Percentiles rank a stretch among this genome's conserved stretches.
phyloP scores from a whole-genome alignment of 1,139 yeast species.

The Pichia sp. region DNA sequence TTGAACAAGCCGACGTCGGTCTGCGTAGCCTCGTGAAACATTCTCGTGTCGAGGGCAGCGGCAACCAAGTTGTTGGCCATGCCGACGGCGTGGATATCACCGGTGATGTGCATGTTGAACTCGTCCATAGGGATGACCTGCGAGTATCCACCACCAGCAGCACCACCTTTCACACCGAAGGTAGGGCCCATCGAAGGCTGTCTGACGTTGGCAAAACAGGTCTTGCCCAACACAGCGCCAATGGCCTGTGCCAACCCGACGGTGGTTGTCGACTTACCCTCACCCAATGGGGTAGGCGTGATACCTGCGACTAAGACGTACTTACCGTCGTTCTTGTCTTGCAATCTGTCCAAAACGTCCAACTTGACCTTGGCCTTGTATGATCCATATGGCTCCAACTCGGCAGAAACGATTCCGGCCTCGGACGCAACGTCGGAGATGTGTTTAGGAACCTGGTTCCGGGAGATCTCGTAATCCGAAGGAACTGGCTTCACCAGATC shows the following conservation, averaged over 20 bases:
- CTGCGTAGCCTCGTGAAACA: constrained; percentile 95
- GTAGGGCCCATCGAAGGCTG: constrained; percentile 99
- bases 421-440: constrained; percentile 79
- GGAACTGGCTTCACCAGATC: constrained; percentile 79
- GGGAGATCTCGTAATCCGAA: constrained; percentile 86
- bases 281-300: constrained; percentile 98
- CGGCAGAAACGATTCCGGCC: constrained; percentile 75
- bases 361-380: constrained; percentile 89
- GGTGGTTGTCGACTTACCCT: constrained; percentile 96
- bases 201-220: constrained; percentile 91
- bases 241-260: constrained; percentile 95
- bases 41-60: constrained; percentile 96
- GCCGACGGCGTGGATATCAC: constrained; percentile 95
- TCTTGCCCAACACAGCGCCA: constrained; percentile 85
- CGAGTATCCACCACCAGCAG: constrained; percentile 99
- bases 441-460: constrained; percentile 84
- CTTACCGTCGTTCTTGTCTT: constrained; percentile 70
- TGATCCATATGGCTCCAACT: constrained; percentile 87
- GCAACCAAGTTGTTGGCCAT: constrained; percentile 95
- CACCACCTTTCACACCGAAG: constrained; percentile 98
- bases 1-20: constrained; percentile 81
- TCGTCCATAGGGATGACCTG: constrained; percentile 99
- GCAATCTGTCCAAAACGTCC: constrained; percentile 66
- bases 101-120: constrained; percentile 96
- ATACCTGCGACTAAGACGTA: constrained; percentile 94